These are phyloP conservation scores for Plasmodium coatneyi DNA, from an alignment of 169 alveolate genomes.

Conservation along the genomic window DNA sequence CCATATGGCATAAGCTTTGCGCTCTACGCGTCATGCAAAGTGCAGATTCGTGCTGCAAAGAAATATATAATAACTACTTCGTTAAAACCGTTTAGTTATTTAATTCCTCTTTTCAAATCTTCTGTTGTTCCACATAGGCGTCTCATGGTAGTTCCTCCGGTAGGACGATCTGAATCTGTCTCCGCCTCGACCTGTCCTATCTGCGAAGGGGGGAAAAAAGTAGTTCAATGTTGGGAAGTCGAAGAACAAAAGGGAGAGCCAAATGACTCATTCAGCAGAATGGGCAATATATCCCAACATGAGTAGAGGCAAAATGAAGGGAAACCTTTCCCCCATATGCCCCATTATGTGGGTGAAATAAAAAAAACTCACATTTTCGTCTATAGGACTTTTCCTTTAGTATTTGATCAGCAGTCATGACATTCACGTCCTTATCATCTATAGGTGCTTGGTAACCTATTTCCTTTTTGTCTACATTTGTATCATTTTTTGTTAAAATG, in stretches of 20 bases:
- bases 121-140: constrained; percentile 73
- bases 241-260: neutral
- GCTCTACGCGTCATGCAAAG: neutral
- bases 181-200: constrained; percentile 69
- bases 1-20: neutral
- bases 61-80: neutral
- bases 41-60: neutral
- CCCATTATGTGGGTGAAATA: neutral
- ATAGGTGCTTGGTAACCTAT: constrained; percentile 67
- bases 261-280: neutral
- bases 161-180: constrained; percentile 20
- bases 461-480: constrained; percentile 41
- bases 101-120: constrained; percentile 66
- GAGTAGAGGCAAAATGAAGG: neutral
- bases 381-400: constrained; percentile 65
- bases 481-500: constrained; percentile 55
- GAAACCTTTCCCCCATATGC: neutral
- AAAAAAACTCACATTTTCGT: constrained; percentile 41
- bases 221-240: neutral
- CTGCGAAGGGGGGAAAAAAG: neutral
- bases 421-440: constrained; percentile 59
- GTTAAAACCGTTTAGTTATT: neutral
- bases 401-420: constrained; percentile 64
- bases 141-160: constrained; percentile 49
- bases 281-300: neutral